Conservation (phyloP, 352 stramenopile species). For the Pythium brassicae region DNA sequence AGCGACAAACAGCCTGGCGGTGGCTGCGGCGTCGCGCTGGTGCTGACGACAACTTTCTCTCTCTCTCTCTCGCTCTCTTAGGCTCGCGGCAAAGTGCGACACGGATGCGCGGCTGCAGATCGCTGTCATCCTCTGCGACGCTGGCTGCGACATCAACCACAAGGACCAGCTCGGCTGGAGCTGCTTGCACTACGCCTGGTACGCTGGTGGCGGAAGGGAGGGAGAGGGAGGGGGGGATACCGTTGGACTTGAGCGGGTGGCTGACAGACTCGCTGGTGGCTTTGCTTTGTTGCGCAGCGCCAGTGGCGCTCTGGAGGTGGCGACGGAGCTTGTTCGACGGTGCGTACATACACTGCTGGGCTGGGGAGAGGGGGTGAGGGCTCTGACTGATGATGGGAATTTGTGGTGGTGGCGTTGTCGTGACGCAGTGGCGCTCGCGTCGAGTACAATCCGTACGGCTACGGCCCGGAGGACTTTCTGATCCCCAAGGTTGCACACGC, state of each 20-base stretch:
- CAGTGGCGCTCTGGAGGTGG: conserved; percentile 64
- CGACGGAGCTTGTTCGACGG: conserved; percentile 69
- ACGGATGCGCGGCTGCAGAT: conserved; percentile 77
- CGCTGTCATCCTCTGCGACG: conserved; percentile 80
- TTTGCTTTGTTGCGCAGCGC: conserved; percentile 32
- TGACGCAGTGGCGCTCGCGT: conserved; percentile 45
- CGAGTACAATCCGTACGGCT: conserved; percentile 83
- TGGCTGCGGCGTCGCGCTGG: too few relatives aligned
- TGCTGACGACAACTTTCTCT: too few relatives aligned
- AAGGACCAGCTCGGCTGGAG: conserved; percentile 79
- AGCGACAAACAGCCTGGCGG: too few relatives aligned
- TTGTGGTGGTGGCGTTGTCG: background rate
- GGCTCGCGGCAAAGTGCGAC: conserved; percentile 76
- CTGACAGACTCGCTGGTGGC: background rate
- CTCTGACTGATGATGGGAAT: too few relatives aligned
- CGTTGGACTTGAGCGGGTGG: background rate
- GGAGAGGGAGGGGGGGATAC: background rate
- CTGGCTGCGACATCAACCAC: conserved; percentile 84
- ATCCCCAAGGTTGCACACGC: conserved; percentile 76
- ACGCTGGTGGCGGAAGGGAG: conserved; percentile 2
- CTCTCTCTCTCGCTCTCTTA: conserved; percentile 12
- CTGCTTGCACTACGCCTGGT: conserved; percentile 86
- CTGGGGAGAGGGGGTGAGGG: too few relatives aligned
- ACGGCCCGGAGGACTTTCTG: conserved; percentile 80
- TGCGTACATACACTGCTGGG: conserved; percentile 1